phyloP scores from a whole-genome alignment of 1,139 yeast genomes.

The Lodderomyces jiufengensis region DNA sequence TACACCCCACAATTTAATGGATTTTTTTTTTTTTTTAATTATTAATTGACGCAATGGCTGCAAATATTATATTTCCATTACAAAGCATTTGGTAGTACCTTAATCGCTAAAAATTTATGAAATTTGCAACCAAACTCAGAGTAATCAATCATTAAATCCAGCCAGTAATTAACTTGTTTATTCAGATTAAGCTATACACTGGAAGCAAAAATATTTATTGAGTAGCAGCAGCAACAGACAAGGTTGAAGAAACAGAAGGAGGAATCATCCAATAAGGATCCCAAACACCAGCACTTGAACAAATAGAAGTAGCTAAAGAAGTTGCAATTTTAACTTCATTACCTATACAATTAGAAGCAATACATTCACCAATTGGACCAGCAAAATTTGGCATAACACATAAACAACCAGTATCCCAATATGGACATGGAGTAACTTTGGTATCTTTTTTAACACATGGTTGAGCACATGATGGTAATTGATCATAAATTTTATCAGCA shows the following conservation, averaged over 20 bases:
- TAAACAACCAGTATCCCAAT: slow-evolving; percentile 37
- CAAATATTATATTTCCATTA: no score
- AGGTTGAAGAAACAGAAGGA: slow-evolving; percentile 28
- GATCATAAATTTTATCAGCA: slow-evolving; percentile 32
- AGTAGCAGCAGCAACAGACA: slow-evolving; percentile 29
- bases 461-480: slow-evolving; percentile 27
- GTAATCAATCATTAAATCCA: no score
- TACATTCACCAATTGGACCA: slow-evolving; percentile 26
- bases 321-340: slow-evolving; percentile 19
- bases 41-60: no score
- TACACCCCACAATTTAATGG: no score
- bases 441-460: slow-evolving; percentile 23
- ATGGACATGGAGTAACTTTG: slow-evolving; percentile 31
- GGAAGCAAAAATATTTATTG: no score
- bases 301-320: slow-evolving; percentile 22
- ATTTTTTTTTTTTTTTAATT: no score
- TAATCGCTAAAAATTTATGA: no score
- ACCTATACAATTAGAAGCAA: slow-evolving; percentile 24
- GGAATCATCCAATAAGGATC: slow-evolving; percentile 23
- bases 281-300: slow-evolving; percentile 24
- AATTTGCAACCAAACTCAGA: no score
- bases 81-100: no score
- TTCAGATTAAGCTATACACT: no score
- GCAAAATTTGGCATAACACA: slow-evolving; percentile 31
- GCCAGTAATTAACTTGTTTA: no score